phyloP scores from a whole-genome alignment of 208 protist genomes.

The Leishmania gerbilli region DNA sequence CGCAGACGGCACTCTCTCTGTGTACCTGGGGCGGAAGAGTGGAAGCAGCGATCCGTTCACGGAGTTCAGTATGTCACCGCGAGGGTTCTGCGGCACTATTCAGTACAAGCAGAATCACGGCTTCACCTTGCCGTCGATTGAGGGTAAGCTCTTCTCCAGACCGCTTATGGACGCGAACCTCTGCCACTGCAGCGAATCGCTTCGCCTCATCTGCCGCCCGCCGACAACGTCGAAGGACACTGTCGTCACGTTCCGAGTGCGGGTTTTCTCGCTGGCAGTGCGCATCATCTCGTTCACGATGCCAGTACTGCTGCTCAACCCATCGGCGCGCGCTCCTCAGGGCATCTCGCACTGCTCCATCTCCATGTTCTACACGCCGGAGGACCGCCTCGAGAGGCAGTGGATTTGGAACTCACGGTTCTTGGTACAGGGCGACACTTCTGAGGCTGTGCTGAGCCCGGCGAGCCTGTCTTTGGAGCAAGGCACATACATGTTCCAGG shows the following conservation, averaged over 20 bases:
- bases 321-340: slow-evolving; percentile 15
- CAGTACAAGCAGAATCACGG: slow-evolving; percentile 80
- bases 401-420: slow-evolving; percentile 66
- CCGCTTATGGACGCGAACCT: slow-evolving; percentile 15
- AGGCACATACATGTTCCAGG: slow-evolving; percentile 38
- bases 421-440: slow-evolving; percentile 34
- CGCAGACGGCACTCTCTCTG: slow-evolving; percentile 73
- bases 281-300: slow-evolving; percentile 28
- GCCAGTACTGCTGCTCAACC: slow-evolving; percentile 28
- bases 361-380: slow-evolving; percentile 30
- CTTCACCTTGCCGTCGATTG: slow-evolving; percentile 55
- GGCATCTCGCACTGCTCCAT: slow-evolving; percentile 38
- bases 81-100: slow-evolving; percentile 88
- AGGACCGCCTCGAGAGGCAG: slow-evolving; percentile 28
- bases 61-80: slow-evolving; percentile 56
- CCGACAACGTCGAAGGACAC: slow-evolving; percentile 23
- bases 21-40: slow-evolving; percentile 81
- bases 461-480: slow-evolving; percentile 32
- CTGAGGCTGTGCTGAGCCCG: slow-evolving; percentile 34
- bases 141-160: slow-evolving; percentile 28
- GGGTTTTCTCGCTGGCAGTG: slow-evolving; percentile 28
- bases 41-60: slow-evolving; percentile 74
- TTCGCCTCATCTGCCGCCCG: slow-evolving; percentile 32
- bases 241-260: slow-evolving; percentile 21
- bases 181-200: slow-evolving; percentile 32